A percentile compares a stretch with the other conserved stretches of the same genome.
Conservation (phyloP, 2,329 filamentous ascomycete species). For the Xylariaceae sp. region DNA sequence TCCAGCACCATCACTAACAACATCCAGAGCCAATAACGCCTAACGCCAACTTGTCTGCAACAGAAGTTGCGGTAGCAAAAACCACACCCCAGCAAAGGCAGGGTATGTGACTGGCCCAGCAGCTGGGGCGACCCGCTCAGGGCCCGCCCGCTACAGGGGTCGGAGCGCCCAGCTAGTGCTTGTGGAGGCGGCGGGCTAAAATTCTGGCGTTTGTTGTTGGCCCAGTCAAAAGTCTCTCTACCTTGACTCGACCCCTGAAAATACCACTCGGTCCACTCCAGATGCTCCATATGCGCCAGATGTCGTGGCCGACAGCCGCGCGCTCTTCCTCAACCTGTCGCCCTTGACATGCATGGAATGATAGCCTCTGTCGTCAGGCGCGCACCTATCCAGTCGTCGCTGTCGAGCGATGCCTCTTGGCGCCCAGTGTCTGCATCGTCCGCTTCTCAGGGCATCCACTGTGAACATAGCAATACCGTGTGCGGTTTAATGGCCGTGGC, state of each 20-base stretch:
- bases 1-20: neutral
- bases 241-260: slow-evolving; percentile 21
- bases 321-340: slow-evolving; percentile 16
- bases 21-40: neutral
- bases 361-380: slow-evolving; percentile 1
- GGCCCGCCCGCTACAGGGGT: too few relatives aligned
- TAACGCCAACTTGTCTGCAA: neutral
- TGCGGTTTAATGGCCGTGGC: neutral
- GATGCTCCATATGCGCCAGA: slow-evolving; percentile 21
- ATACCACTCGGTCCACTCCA: slow-evolving; percentile 21
- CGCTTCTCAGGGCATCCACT: too few relatives aligned
- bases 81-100: too few relatives aligned
- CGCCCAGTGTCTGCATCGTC: too few relatives aligned
- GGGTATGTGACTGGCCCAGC: too few relatives aligned
- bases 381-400: slow-evolving; percentile 9
- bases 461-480: slow-evolving; percentile 4
- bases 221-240: neutral
- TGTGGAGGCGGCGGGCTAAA: neutral
- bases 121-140: too few relatives aligned
- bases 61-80: neutral
- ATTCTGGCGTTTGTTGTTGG: neutral
- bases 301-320: slow-evolving; percentile 22
- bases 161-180: neutral
- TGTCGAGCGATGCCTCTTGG: slow-evolving; percentile 2
- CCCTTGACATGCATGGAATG: slow-evolving; percentile 11